Conservation (phyloP, 768 basidiomycete genomes). For the Gelatoporia subvermispora region DNA sequence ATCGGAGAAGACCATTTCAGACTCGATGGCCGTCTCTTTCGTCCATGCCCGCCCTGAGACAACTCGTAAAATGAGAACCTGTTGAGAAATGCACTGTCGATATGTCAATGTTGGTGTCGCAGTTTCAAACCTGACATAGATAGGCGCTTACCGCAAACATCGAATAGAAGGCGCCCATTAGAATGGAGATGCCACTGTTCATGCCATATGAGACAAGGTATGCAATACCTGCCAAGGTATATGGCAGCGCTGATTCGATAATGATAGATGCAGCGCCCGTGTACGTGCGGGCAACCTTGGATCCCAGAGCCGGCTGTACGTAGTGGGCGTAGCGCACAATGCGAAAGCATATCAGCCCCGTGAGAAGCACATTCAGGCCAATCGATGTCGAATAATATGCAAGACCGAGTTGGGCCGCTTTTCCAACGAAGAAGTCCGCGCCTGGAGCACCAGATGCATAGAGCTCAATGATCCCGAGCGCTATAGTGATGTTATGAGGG, state of each 20-base stretch:
- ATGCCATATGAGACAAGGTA: conserved; percentile 36
- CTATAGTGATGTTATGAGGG: conserved; percentile 16
- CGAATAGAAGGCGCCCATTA: conserved; percentile 38
- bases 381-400: conserved; percentile 39
- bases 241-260: conserved; percentile 37
- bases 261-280: conserved; percentile 33
- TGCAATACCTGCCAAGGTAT: conserved; percentile 33
- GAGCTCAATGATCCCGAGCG: conserved; percentile 36
- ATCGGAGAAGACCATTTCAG: conserved; percentile 8
- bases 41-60: conserved; percentile 28
- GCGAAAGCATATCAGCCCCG: conserved; percentile 35
- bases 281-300: conserved; percentile 30
- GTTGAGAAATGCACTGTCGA: conserved; percentile 31
- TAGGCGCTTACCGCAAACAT: conserved; percentile 39
- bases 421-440: conserved; percentile 36
- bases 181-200: conserved; percentile 27
- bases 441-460: conserved; percentile 33
- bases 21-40: conserved; percentile 17
- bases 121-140: too few relatives aligned
- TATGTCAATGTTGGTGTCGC: too few relatives aligned
- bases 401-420: conserved; percentile 32
- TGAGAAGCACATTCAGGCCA: conserved; percentile 37
- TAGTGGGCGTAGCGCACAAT: conserved; percentile 28
- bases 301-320: conserved; percentile 25
- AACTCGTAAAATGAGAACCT: conserved; percentile 31